Conservation (phyloP, 78 protist genomes). For the Emiliania huxleyi region DNA sequence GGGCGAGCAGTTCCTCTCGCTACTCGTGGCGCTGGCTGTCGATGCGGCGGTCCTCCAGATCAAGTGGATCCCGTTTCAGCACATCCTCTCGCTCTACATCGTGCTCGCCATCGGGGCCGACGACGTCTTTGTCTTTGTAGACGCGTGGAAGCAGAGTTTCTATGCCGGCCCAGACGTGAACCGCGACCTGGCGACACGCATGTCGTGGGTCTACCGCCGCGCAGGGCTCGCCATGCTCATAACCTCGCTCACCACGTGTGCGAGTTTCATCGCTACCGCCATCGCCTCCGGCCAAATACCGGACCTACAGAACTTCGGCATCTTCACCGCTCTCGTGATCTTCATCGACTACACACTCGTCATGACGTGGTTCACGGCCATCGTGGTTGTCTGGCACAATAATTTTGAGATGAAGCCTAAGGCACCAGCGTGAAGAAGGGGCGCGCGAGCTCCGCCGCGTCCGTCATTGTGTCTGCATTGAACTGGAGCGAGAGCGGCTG, state of each 20-base stretch:
- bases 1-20: neutral
- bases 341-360: neutral
- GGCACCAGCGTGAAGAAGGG: no score
- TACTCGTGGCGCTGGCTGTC: neutral
- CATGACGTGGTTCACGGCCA: neutral
- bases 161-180: neutral
- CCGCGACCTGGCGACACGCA: neutral
- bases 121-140: conserved; percentile 12
- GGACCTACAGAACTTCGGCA: neutral
- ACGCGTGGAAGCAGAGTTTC: neutral
- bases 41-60: neutral
- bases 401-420: neutral
- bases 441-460: no score
- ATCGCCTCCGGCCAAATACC: neutral
- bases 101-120: conserved; percentile 16
- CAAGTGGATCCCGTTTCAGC: neutral
- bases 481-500: no score
- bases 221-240: neutral
- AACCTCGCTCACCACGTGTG: neutral
- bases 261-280: neutral
- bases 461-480: no score
- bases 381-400: neutral
- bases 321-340: neutral
- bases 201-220: neutral
- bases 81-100: neutral